Percentiles rank a stretch among this genome's conserved stretches.
These are phyloP conservation scores for Globisporangium barbulae DNA, from an alignment of 352 stramenopile genomes.

Conservation along the genomic window DNA sequence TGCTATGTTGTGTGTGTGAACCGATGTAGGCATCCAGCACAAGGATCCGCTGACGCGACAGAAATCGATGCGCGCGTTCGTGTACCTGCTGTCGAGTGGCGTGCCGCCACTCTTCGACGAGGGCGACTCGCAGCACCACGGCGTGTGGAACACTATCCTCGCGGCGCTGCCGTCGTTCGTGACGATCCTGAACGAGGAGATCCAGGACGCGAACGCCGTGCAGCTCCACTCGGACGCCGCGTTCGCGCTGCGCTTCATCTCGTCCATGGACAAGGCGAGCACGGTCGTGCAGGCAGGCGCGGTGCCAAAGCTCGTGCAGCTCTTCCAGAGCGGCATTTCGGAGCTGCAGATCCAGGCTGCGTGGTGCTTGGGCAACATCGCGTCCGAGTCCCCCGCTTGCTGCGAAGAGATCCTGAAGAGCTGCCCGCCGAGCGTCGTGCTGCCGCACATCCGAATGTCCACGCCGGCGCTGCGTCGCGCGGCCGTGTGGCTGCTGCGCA, in stretches of 20 bases:
- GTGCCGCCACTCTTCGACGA: constrained; percentile 84
- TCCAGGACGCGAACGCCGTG: constrained; percentile 55
- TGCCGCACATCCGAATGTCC: constrained; percentile 84
- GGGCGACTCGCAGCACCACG: constrained; percentile 76
- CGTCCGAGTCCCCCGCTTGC: constrained; percentile 65
- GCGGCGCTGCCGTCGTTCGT: constrained; percentile 81
- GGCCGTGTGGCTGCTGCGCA: constrained; percentile 80
- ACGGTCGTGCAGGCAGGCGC: constrained; percentile 70
- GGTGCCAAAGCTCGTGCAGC: constrained; percentile 72
- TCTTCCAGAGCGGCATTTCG: constrained; percentile 85
- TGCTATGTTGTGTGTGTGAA: background rate
- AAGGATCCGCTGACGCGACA: constrained; percentile 64
- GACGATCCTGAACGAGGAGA: constrained; percentile 66
- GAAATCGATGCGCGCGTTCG: constrained; percentile 85
- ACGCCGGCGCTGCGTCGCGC: constrained; percentile 73
- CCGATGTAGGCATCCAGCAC: constrained; percentile 64
- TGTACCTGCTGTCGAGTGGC: constrained; percentile 83
- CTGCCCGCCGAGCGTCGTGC: constrained; percentile 63
- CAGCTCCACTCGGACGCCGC: constrained; percentile 84
- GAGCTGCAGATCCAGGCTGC: constrained; percentile 86
- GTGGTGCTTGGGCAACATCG: constrained; percentile 86
- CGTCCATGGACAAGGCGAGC: constrained; percentile 84
- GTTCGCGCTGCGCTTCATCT: constrained; percentile 85
- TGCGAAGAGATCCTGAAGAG: constrained; percentile 72
- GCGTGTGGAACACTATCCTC: constrained; percentile 78